Base-by-base conservation (phyloP, 2,329 filamentous ascomycete species). In the Huntiella decipiens region DNA sequence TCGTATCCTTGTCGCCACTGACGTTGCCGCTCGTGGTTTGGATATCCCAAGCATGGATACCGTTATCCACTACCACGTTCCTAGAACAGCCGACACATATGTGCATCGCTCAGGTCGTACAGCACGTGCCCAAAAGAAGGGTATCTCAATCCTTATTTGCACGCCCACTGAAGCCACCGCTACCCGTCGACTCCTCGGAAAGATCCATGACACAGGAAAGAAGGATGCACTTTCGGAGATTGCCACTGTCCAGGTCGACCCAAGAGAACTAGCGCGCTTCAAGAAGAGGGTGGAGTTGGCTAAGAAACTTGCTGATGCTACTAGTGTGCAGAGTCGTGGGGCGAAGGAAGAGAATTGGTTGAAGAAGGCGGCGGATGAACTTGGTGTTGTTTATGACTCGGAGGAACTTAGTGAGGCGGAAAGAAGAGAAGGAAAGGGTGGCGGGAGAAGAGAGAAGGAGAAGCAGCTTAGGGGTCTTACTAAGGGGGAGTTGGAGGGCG, bases 81-180 rank as follows among this genome's bases (percentile, higher is more conserved):
- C 91, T 1, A 81, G 87, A 48, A 71, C 85, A 1, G 91, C 91
- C 32, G 88, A 96, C 60, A 81, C 81, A 41, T 98, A 98, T 57
- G 87, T 98, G 11, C 91, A 98, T 58, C 79, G 91, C 17, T 95
- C 91, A 1, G 91, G 91, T 10, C 82, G 91, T 52, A 96, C 91
- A 1, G 91, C 91, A 2, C 83, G 91, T 56, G 88, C 82, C 3
- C 73, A 79, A 15, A 74, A 74, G 10, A 74, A 71, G 0, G 91
- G 91, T 34, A 73, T 82, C 33, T 93, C 84, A 55, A 77, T 98
- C 48, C 67, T 98, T 4, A 76, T 98, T 44, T 96, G 91, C 57
- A 77, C 80, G 0, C 88, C 91, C 0, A 88, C 96, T 50, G 91
- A 98, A 64, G 85, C 93, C 1, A 71, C 77, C 2, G 82, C 85